A percentile compares a stretch with the other conserved stretches of the same genome.
These are phyloP conservation scores for Tolypocladium endophyticum DNA, from an alignment of 2,329 filamentous ascomycete species.

Conservation along the genomic window DNA sequence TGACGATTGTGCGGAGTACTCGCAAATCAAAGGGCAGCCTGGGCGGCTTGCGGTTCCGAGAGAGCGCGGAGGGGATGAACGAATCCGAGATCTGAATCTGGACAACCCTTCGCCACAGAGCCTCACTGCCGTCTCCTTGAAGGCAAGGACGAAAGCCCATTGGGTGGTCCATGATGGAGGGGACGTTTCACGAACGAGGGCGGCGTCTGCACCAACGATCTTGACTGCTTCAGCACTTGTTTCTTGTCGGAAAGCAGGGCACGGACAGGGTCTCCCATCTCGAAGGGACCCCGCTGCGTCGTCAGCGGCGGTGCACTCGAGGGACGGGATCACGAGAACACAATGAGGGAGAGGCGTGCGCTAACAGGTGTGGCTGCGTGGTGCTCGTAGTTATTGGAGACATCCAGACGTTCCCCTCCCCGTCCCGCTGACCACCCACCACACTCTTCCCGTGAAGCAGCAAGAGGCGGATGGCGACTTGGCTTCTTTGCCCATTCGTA, in stretches of 20 bases:
- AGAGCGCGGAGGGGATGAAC: neutral
- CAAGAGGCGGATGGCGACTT: neutral
- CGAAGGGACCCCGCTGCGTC: neutral
- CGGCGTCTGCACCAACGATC: neutral
- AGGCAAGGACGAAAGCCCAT: neutral
- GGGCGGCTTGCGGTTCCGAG: neutral
- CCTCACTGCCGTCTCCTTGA: neutral
- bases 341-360: neutral
- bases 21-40: neutral
- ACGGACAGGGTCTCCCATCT: neutral
- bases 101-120: neutral
- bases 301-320: neutral
- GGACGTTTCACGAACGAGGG: neutral
- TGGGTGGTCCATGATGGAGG: neutral
- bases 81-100: neutral
- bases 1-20: neutral
- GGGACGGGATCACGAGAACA: neutral
- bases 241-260: neutral
- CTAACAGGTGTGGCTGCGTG: constrained; percentile 3
- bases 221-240: neutral
- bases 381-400: neutral
- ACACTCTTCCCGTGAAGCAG: neutral
- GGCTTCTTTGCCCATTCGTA: neutral
- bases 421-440: neutral
- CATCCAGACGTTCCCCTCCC: neutral